Evolutionary conservation across 805 yeast species (phyloP), one percentile per base, ranked within the genome.

Genomic region (Suhomyces vadensis): DNA sequence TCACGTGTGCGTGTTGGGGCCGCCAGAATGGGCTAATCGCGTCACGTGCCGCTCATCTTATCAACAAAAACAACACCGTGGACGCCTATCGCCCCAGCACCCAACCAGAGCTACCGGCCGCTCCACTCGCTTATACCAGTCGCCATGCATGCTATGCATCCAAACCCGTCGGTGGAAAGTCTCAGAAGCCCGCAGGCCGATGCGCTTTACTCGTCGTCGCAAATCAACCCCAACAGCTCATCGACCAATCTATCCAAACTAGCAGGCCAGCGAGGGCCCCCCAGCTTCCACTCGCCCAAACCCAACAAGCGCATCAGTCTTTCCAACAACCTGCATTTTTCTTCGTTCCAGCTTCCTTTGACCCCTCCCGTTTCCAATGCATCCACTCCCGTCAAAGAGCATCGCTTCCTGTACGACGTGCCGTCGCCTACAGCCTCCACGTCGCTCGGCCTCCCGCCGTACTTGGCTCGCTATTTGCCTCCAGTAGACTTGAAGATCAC

Each of bases 141-240:
- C n/a, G n/a, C n/a, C n/a, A n/a, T n/a, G n/a, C n/a, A n/a, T n/a
- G n/a, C 38, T 6, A 22, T 19, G 10, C 21, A 13, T 35, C 13
- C 37, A 13, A 33, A 33, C 37, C 37, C 23, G 23, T 14, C 20
- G 24, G 24, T 33, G 16, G n/a, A n/a, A n/a, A n/a, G n/a, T n/a
- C n/a, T n/a, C n/a, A n/a, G n/a, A n/a, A n/a, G n/a, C n/a, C n/a
- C n/a, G n/a, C n/a, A n/a, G n/a, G n/a, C 10, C 33, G 6, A n/a
- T n/a, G n/a, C 36, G 36, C 7, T 37, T 7, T 37, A 23, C 25
- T 27, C 48, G 14, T 39, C 49, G 16, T 42, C 51, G 33, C 64
- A 49, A 55, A 54, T 67, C 24, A 69, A 70, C 54, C 74, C 74
- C 8, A 70, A 70, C 48, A 48, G 47, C 33, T 69, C 74, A 7